Evolutionary conservation across 345 rosid species (phyloP).

Genomic region (Rhodamnia argentea): DNA sequence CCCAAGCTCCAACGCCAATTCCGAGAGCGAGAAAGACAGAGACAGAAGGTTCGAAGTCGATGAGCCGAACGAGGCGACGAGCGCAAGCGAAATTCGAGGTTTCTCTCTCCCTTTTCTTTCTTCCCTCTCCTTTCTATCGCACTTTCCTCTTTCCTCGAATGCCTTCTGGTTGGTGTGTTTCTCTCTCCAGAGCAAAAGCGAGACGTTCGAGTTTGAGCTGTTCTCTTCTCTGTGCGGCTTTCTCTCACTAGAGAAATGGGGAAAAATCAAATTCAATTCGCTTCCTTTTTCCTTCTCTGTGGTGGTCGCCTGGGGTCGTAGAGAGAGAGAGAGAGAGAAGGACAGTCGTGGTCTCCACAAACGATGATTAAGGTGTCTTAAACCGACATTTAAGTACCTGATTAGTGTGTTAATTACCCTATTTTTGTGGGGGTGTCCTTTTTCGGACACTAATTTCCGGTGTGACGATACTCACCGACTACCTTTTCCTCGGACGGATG

Average conservation of each 20-base stretch:
- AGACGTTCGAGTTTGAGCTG: background rate
- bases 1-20: background rate
- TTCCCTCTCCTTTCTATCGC: background rate
- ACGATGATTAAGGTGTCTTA: background rate
- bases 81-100: background rate
- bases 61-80: background rate
- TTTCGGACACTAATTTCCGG: background rate
- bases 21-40: background rate
- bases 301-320: background rate
- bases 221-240: background rate
- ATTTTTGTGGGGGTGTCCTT: background rate
- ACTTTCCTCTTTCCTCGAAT: background rate
- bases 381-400: background rate
- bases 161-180: background rate
- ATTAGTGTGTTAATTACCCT: background rate
- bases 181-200: background rate
- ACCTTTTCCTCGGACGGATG: too few species aligned
- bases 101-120: background rate
- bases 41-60: background rate
- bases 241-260: background rate
- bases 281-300: background rate
- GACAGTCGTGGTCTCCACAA: slow-evolving; percentile 4
- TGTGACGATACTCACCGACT: too few species aligned
- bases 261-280: background rate
- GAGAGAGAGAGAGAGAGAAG: background rate